phyloP scores from a whole-genome alignment of 2,329 filamentous ascomycete species.

The Aaosphaeria arxii region DNA sequence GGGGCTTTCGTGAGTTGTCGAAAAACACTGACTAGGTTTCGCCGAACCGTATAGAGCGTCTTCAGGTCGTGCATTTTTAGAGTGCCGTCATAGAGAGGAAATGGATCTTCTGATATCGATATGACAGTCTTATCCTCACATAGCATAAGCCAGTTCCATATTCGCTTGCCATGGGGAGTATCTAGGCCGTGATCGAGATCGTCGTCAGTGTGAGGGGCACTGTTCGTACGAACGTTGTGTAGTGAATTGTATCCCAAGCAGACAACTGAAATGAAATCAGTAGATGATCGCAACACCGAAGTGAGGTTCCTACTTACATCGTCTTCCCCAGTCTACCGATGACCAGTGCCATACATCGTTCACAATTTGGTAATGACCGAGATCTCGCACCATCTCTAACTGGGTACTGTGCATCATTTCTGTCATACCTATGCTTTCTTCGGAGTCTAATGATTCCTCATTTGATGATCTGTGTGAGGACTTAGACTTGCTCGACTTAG shows the following conservation, averaged over 20 bases:
- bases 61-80: slow-evolving; percentile 42
- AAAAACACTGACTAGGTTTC: slow-evolving; percentile 61
- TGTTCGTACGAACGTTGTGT: slow-evolving; percentile 40
- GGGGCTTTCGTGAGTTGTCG: slow-evolving; percentile 57
- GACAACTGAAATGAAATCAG: slow-evolving; percentile 48
- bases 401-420: slow-evolving; percentile 35
- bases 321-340: slow-evolving; percentile 65
- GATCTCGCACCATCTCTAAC: slow-evolving; percentile 30
- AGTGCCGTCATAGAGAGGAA: slow-evolving; percentile 37
- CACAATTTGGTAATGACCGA: slow-evolving; percentile 59
- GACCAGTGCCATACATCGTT: slow-evolving; percentile 75
- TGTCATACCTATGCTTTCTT: slow-evolving; percentile 35
- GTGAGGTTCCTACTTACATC: slow-evolving; percentile 47
- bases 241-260: slow-evolving; percentile 71
- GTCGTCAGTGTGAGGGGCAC: slow-evolving; percentile 13
- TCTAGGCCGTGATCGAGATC: slow-evolving; percentile 31
- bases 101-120: slow-evolving; percentile 63
- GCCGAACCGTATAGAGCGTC: slow-evolving; percentile 51
- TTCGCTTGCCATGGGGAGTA: slow-evolving; percentile 49
- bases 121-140: slow-evolving; percentile 71
- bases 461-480: slow-evolving; percentile 13
- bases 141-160: slow-evolving; percentile 71
- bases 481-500: slow-evolving; percentile 13
- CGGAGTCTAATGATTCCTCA: slow-evolving; percentile 22
- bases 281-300: not conserved